Percentiles rank a stretch among this genome's conserved stretches.
Evolutionary conservation across 768 basidiomycete genomes (phyloP).

Genomic region (Hypholoma fasciculare): DNA sequence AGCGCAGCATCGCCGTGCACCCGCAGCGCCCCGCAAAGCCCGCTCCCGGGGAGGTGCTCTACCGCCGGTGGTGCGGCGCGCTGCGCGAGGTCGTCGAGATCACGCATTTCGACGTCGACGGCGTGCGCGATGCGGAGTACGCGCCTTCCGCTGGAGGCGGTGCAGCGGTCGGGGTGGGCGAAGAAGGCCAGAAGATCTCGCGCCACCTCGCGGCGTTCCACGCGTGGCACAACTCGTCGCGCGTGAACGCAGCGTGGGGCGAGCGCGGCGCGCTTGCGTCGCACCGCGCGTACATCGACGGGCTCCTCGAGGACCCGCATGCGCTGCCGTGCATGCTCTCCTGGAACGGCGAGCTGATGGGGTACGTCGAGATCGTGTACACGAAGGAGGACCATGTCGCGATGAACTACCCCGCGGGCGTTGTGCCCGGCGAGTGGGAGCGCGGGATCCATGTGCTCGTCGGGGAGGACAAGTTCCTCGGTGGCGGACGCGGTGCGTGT

Average conservation of each 20-base stretch:
- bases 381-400: slow-evolving; percentile 41
- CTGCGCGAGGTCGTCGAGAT: slow-evolving; percentile 33
- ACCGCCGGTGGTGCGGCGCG: slow-evolving; percentile 34
- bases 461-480: slow-evolving; percentile 48
- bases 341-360: slow-evolving; percentile 46
- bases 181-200: slow-evolving; percentile 8
- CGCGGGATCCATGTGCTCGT: slow-evolving; percentile 44
- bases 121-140: slow-evolving; percentile 17
- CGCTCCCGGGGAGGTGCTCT: slow-evolving; percentile 37
- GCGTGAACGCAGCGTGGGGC: slow-evolving; percentile 46
- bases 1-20: slow-evolving; percentile 48
- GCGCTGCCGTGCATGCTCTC: slow-evolving; percentile 42
- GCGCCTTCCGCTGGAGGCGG: slow-evolving; percentile 2
- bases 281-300: slow-evolving; percentile 40
- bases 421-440: slow-evolving; percentile 27
- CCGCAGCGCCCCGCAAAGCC: slow-evolving; percentile 54
- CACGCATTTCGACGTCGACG: slow-evolving; percentile 32
- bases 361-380: slow-evolving; percentile 47
- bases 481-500: slow-evolving; percentile 38
- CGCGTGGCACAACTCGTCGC: slow-evolving; percentile 49
- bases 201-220: slow-evolving; percentile 45
- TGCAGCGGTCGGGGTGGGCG: neutral
- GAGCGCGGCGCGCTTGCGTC: slow-evolving; percentile 44
- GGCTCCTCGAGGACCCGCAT: slow-evolving; percentile 35
- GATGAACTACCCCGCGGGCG: slow-evolving; percentile 25